These are phyloP conservation scores for Clavispora fructus DNA, from an alignment of 805 yeast genomes.

Conservation along the genomic window DNA sequence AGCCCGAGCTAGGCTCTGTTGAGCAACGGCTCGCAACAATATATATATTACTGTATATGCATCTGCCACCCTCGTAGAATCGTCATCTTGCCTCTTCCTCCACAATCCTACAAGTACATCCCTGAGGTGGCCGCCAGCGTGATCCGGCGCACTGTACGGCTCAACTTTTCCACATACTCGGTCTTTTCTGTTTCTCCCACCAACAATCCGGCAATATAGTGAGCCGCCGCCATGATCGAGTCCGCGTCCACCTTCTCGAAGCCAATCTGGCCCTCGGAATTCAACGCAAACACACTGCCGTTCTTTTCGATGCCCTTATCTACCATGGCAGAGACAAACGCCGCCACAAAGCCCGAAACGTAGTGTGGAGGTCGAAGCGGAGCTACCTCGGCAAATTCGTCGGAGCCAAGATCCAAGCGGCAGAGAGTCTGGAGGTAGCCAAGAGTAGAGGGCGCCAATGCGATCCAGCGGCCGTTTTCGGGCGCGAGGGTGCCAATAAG, in stretches of 20 bases:
- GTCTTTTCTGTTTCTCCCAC: conserved; percentile 1
- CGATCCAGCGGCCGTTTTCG: conserved; percentile 18
- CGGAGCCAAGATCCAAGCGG: conserved; percentile 15
- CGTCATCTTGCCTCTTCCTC: too few relatives aligned
- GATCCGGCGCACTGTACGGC: conserved; percentile 18
- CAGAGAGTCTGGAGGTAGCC: conserved; percentile 25
- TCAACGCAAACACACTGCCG: conserved; percentile 28
- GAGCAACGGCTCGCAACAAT: too few relatives aligned
- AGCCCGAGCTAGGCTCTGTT: too few relatives aligned
- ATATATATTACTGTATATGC: too few relatives aligned
- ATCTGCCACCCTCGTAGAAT: too few relatives aligned
- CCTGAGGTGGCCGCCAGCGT: conserved; percentile 23
- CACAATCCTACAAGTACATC: conserved; percentile 15
- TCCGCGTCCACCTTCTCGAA: conserved; percentile 49
- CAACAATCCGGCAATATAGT: conserved; percentile 1
- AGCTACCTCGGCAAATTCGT: conserved; percentile 14
- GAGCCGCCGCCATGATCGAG: conserved; percentile 30
- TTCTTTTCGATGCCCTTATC: neutral
- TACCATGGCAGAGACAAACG: conserved; percentile 25
- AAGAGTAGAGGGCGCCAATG: conserved; percentile 33
- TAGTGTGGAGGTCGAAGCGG: conserved; percentile 55
- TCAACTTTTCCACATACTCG: conserved; percentile 12
- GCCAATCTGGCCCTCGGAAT: conserved; percentile 61
- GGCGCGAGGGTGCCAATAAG: conserved; percentile 14
- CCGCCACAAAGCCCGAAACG: conserved; percentile 54